A percentile compares a stretch with the other conserved stretches of the same genome.
Conservation (phyloP, 495 filamentous ascomycete species). For the Tetracladium marchalianum region DNA sequence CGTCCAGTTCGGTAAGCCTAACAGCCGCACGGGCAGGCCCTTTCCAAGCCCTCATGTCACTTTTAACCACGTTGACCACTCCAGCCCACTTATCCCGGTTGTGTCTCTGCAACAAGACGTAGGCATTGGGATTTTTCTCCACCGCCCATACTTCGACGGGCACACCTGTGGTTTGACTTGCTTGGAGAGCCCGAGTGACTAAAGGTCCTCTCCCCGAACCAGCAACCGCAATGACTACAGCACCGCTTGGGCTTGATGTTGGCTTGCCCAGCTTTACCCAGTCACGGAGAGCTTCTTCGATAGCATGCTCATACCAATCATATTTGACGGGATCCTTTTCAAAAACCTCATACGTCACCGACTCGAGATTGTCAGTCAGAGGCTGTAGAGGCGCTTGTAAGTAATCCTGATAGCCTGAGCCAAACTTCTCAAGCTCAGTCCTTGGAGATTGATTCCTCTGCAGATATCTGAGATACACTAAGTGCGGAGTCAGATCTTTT, state of each 20-base stretch:
- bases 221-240: constrained; percentile 82
- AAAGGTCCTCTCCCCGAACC: constrained; percentile 88
- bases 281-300: constrained; percentile 71
- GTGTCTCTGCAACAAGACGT: constrained; percentile 77
- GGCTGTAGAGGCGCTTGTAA: constrained; percentile 91
- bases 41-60: constrained; percentile 95
- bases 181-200: constrained; percentile 73
- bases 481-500: constrained; percentile 39
- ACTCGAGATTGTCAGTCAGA: constrained; percentile 91
- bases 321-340: constrained; percentile 98
- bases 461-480: constrained; percentile 74
- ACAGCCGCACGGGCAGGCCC: constrained; percentile 42
- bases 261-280: constrained; percentile 64
- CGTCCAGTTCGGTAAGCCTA: constrained; percentile 12
- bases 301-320: constrained; percentile 83
- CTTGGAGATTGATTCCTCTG: constrained; percentile 67
- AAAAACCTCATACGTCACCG: constrained; percentile 96
- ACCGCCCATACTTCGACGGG: constrained; percentile 79
- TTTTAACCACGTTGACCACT: constrained; percentile 76
- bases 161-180: constrained; percentile 65
- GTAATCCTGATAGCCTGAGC: constrained; percentile 82
- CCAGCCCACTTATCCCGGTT: constrained; percentile 70
- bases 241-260: constrained; percentile 54
- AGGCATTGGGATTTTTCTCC: constrained; percentile 98
- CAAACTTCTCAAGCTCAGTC: constrained; percentile 54